Evolutionary conservation across 148 eudicot species (phyloP).

Genomic region (Polygonum maritimum): DNA sequence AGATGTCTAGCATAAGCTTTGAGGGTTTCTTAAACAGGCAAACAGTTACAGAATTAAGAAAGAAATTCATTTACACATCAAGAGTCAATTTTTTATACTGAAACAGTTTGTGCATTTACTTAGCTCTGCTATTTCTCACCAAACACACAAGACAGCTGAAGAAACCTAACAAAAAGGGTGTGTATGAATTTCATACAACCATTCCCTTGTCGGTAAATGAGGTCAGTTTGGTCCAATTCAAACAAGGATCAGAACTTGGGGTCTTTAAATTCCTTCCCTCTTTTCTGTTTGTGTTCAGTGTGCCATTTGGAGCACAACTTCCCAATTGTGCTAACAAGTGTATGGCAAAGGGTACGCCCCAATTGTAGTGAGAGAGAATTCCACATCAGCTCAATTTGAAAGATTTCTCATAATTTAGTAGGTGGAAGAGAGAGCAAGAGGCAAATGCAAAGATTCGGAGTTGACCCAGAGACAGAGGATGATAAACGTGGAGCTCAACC

Average conservation of each 20-base stretch:
- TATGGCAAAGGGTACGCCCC: background rate
- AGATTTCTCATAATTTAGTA: background rate
- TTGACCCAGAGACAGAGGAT: slow-evolving; percentile 32
- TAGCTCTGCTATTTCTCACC: background rate
- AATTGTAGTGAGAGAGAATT: background rate
- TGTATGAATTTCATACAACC: background rate
- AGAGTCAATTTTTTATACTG: background rate
- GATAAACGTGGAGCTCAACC: slow-evolving; percentile 33
- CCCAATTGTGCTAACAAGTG: background rate
- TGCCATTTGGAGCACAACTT: background rate
- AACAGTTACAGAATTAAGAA: background rate
- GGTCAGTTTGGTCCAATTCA: background rate
- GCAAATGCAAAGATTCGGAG: slow-evolving; percentile 26
- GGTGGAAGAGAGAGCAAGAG: background rate
- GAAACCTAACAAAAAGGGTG: background rate
- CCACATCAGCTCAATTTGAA: background rate
- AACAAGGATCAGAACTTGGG: background rate
- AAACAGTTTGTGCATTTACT: background rate
- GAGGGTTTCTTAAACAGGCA: background rate
- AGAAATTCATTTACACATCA: background rate
- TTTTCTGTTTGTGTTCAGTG: background rate
- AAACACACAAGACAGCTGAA: background rate
- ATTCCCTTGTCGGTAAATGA: background rate
- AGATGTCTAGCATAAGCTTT: too few relatives aligned
- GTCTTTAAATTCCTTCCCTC: background rate